Evolutionary conservation across 768 basidiomycete species (phyloP).

Genomic region (Tulasnella sp.): DNA sequence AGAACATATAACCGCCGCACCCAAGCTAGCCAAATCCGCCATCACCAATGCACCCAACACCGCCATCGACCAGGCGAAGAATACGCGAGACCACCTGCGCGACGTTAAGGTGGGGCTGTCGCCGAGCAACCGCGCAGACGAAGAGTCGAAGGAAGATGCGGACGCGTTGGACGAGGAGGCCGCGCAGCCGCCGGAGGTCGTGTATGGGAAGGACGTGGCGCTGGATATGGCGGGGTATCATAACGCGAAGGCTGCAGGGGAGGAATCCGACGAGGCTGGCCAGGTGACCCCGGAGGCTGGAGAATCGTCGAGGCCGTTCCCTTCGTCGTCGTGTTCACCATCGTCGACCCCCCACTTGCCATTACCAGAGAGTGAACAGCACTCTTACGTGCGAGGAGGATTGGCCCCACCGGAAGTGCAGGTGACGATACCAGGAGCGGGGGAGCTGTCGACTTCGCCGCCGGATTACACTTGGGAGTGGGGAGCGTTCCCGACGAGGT

Average conservation of each 20-base stretch:
- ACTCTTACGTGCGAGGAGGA: slow-evolving; percentile 4
- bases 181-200: slow-evolving; percentile 13
- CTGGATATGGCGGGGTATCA: slow-evolving; percentile 34
- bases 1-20: slow-evolving; percentile 6
- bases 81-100: not conserved
- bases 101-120: not conserved
- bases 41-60: slow-evolving; percentile 5
- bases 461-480: slow-evolving; percentile 90
- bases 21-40: slow-evolving; percentile 19
- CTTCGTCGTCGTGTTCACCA: not conserved
- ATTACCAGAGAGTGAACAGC: not conserved
- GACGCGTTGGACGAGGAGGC: slow-evolving; percentile 23
- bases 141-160: not conserved
- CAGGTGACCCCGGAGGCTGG: not conserved
- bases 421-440: not conserved
- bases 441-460: slow-evolving; percentile 17
- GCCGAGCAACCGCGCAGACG: not conserved
- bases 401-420: slow-evolving; percentile 35
- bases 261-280: not conserved
- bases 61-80: slow-evolving; percentile 8
- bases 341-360: not conserved
- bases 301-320: not conserved
- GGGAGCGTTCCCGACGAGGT: slow-evolving; percentile 85
- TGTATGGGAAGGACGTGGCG: slow-evolving; percentile 30
- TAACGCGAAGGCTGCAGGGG: not conserved